Conservation (phyloP, 176 grass and related monocot species). For the Cymbopogon citratus region DNA sequence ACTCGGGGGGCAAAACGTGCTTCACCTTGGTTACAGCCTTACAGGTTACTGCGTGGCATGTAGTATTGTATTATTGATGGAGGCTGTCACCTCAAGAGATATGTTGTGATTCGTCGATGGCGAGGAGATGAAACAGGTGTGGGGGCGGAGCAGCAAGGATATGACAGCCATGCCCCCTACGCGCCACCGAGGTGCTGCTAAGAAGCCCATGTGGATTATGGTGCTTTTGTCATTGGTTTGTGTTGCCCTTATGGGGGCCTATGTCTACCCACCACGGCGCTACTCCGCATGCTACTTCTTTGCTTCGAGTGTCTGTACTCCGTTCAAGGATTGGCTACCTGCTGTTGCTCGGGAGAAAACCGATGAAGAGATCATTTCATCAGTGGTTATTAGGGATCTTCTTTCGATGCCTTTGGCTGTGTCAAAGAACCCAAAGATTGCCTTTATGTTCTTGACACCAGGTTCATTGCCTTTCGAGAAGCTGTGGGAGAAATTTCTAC, state of each 20-base stretch:
- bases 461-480: conserved; percentile 89
- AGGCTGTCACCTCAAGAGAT: conserved; percentile 15
- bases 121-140: conserved; percentile 66
- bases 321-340: conserved; percentile 89
- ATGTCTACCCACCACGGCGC: conserved; percentile 71
- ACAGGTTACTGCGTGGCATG: conserved; percentile 24
- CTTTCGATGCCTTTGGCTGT: conserved; percentile 56
- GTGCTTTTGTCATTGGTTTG: conserved; percentile 71
- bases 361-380: conserved; percentile 70
- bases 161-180: conserved; percentile 48
- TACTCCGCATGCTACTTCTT: conserved; percentile 94
- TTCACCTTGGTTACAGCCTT: neutral
- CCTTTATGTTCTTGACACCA: conserved; percentile 96
- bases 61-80: conserved; percentile 13
- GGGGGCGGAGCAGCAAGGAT: conserved; percentile 61
- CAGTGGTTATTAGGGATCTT: conserved; percentile 59
- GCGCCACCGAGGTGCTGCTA: conserved; percentile 53
- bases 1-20: neutral
- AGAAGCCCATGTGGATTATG: conserved; percentile 85
- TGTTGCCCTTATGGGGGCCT: conserved; percentile 65
- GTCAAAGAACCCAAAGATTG: conserved; percentile 75
- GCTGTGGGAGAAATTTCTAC: conserved; percentile 90
- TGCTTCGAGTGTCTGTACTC: conserved; percentile 75
- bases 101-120: conserved; percentile 21
- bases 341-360: conserved; percentile 44